Conservation (phyloP, 1,139 yeast genomes). For the Oligophagozyma castellii region DNA sequence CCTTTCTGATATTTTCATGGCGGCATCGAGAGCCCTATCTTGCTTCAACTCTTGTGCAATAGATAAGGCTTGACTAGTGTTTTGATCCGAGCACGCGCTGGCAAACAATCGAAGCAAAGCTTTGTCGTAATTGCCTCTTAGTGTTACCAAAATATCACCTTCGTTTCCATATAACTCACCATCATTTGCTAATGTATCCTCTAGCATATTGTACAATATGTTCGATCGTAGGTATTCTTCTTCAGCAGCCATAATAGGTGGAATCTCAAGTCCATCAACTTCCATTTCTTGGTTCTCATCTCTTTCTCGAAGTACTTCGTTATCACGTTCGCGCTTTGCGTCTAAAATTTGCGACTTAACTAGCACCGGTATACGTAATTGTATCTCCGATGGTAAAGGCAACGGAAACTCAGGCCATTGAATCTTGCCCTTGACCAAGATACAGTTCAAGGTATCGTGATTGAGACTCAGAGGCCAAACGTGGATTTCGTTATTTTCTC, state of each 20-base stretch:
- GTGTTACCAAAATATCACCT: constrained; percentile 35
- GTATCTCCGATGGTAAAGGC: constrained; percentile 71
- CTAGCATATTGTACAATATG: constrained; percentile 24
- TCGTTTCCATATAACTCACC: constrained; percentile 31
- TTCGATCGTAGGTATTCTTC: constrained; percentile 30
- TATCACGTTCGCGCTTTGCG: constrained; percentile 22
- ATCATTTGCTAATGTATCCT: constrained; percentile 28
- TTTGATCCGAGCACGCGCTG: constrained; percentile 58
- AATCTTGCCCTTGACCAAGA: constrained; percentile 52
- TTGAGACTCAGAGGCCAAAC: constrained; percentile 86
- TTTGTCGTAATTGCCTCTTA: constrained; percentile 50
- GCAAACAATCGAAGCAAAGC: constrained; percentile 65
- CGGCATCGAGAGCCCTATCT: constrained; percentile 73
- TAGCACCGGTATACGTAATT: constrained; percentile 48
- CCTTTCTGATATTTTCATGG: constrained; percentile 70
- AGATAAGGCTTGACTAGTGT: constrained; percentile 53
- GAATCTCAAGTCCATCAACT: constrained; percentile 26
- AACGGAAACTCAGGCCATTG: constrained; percentile 51
- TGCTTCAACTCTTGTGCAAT: constrained; percentile 57
- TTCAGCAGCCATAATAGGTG: constrained; percentile 24
- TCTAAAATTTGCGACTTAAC: constrained; percentile 18
- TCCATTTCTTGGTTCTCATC: constrained; percentile 23
- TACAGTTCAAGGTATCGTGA: constrained; percentile 51
- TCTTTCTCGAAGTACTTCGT: constrained; percentile 22
- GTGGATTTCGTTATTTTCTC: constrained; percentile 38